A percentile compares a stretch with the other conserved stretches of the same genome.
phyloP scores from a whole-genome alignment of 1,139 yeast species.

The Hansenula sp. region DNA sequence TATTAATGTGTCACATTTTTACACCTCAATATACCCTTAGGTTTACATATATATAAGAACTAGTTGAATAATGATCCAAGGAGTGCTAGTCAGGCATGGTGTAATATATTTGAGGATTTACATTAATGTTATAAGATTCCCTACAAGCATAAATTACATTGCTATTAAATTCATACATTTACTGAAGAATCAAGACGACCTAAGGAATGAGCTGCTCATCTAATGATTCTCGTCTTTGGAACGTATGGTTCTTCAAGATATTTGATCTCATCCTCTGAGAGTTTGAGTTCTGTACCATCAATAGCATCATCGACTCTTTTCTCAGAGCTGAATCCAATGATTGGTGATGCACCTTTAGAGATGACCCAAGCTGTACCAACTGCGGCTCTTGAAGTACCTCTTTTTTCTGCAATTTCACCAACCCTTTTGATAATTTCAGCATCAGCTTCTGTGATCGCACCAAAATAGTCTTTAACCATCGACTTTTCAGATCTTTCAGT shows the following conservation, averaged over 20 bases:
- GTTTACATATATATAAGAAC: too few species aligned
- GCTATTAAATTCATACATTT: too few species aligned
- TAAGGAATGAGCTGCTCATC: background rate
- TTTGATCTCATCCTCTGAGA: conserved; percentile 40
- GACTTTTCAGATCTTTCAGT: conserved; percentile 20
- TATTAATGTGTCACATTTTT: too few species aligned
- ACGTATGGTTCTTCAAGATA: conserved; percentile 37
- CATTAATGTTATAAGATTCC: too few species aligned
- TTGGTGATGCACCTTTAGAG: conserved; percentile 43
- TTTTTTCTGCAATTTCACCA: conserved; percentile 45
- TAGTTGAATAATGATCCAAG: too few species aligned
- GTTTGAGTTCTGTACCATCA: conserved; percentile 35
- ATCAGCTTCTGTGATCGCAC: conserved; percentile 22
- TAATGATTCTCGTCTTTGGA: background rate
- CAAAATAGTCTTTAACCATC: conserved; percentile 7
- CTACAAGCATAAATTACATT: too few species aligned
- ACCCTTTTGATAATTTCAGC: conserved; percentile 41
- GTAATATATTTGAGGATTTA: too few species aligned
- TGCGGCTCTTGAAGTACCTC: conserved; percentile 44
- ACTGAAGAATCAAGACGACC: too few species aligned
- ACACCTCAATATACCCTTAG: too few species aligned
- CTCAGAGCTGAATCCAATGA: conserved; percentile 47
- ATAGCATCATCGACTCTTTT: conserved; percentile 50
- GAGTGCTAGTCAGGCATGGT: too few species aligned
- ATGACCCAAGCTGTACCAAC: conserved; percentile 51